Conservation (phyloP, 1,284 basidiomycete species). For the Pascua sp. region DNA sequence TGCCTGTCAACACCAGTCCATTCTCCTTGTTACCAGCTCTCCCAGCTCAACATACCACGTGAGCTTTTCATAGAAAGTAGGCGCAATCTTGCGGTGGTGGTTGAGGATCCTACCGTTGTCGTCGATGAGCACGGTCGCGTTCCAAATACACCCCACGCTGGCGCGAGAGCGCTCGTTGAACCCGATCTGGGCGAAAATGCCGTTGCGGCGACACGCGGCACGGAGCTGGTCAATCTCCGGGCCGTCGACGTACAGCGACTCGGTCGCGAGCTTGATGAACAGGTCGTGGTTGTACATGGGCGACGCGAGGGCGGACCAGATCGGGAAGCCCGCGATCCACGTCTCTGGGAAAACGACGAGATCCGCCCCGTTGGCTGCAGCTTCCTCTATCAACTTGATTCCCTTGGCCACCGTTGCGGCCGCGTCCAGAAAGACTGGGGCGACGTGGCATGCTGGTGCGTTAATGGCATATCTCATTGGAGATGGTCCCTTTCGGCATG, state of each 20-base stretch:
- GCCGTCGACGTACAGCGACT: conserved; percentile 10
- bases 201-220: background rate
- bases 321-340: conserved; percentile 4
- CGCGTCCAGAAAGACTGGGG: no score
- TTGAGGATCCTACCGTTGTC: no score
- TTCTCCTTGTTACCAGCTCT: no score
- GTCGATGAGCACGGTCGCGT: no score
- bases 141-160: no score
- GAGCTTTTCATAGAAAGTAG: no score
- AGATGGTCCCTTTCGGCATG: no score
- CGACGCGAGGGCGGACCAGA: background rate
- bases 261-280: conserved; percentile 2
- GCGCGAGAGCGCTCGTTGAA: background rate
- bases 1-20: no score
- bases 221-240: conserved; percentile 9
- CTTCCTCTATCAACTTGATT: conserved; percentile 9
- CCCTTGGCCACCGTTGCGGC: background rate
- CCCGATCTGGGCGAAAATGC: conserved; percentile 11
- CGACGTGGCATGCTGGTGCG: no score
- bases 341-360: conserved; percentile 17
- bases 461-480: no score
- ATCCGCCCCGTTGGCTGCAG: conserved; percentile 3
- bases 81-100: no score
- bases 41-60: no score
- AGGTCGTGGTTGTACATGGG: background rate